Base-by-base conservation (phyloP, 2,329 filamentous ascomycete species). In the Thermoascus crustaceus region DNA sequence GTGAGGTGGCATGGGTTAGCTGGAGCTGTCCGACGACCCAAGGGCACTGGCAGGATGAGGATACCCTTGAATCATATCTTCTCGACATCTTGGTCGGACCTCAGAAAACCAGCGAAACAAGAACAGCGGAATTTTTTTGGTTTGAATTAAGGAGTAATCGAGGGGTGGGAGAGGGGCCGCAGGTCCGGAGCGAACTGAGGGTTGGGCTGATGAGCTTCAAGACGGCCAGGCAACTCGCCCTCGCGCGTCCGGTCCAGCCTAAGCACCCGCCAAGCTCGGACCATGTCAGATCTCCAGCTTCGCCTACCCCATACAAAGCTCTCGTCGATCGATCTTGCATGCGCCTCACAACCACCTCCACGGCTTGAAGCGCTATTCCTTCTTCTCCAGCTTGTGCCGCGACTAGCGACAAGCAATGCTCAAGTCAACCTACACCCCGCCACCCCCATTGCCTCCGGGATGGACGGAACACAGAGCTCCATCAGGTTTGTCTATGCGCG, bases 391-490 rank as follows among this genome's bases (percentile, higher is more conserved):
- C 7, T 19, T 40, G 25, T n/a, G 17, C 23, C 32, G 22, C 18
- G 16, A 13, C 16, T 32, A 32, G 23, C 27, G 18, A 25, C 20
- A 21, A 5, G 52, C 26, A 30, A 86, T 86, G 82, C 67, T 89
- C 32, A 86, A 79, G 54, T 85, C 82, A 13, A 88, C 84, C n/a
- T 78, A 88, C 60, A 77, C 75, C 41, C 71, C 77, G 14, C 71
- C 73, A 7, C 69, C 75, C 30, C 76, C 83, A 22, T 69, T 95
- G 1, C 81, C 80, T 18, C 71, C 80, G 27, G 87, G 85, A 44
- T 95, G 88, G 88, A 85, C 83, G n/a, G 85, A 94, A 60, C 87
- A 95, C 64, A 88, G 80, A 62, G 86, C 88, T 34, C 88, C 87
- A 4, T 81, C 82, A 33, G 77, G 77, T 76, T 61, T 37, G 60